phyloP scores from a whole-genome alignment of 2,329 filamentous ascomycete species.

The Cytospora piceae region DNA sequence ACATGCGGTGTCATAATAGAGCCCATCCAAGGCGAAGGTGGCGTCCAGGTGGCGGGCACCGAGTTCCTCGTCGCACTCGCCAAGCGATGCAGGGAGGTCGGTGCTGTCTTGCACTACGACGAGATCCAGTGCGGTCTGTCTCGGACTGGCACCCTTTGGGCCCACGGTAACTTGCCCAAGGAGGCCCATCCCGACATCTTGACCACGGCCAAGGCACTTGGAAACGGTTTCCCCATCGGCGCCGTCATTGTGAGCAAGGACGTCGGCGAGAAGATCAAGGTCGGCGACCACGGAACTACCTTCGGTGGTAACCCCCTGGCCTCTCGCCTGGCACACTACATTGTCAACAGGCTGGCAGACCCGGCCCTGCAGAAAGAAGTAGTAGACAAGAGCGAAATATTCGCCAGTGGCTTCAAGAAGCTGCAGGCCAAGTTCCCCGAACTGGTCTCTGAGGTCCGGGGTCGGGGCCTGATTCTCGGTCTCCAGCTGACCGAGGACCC shows the following conservation, averaged over 20 bases:
- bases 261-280: slow-evolving; percentile 67
- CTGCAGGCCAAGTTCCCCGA: slow-evolving; percentile 61
- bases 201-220: slow-evolving; percentile 93
- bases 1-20: slow-evolving; percentile 96
- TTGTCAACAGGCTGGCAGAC: slow-evolving; percentile 76
- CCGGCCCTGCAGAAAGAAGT: slow-evolving; percentile 72
- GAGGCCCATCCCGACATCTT: slow-evolving; percentile 92
- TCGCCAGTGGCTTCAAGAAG: slow-evolving; percentile 52
- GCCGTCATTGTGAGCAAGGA: slow-evolving; percentile 67
- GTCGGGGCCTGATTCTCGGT: slow-evolving; percentile 83
- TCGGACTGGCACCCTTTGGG: slow-evolving; percentile 89
- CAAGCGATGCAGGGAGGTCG: slow-evolving; percentile 80
- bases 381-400: slow-evolving; percentile 62
- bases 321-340: slow-evolving; percentile 81
- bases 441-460: slow-evolving; percentile 77
- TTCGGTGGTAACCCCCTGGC: slow-evolving; percentile 92
- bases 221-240: slow-evolving; percentile 94
- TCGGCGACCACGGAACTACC: slow-evolving; percentile 87
- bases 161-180: slow-evolving; percentile 73
- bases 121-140: slow-evolving; percentile 96
- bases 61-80: slow-evolving; percentile 87
- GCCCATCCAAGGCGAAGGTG: slow-evolving; percentile 96
- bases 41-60: slow-evolving; percentile 79
- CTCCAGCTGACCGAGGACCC: slow-evolving; percentile 79
- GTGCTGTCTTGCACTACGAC: slow-evolving; percentile 89